These are phyloP conservation scores for Hemisphaericaspora subhashii DNA, from an alignment of 1,139 yeast species.

Conservation along the genomic window DNA sequence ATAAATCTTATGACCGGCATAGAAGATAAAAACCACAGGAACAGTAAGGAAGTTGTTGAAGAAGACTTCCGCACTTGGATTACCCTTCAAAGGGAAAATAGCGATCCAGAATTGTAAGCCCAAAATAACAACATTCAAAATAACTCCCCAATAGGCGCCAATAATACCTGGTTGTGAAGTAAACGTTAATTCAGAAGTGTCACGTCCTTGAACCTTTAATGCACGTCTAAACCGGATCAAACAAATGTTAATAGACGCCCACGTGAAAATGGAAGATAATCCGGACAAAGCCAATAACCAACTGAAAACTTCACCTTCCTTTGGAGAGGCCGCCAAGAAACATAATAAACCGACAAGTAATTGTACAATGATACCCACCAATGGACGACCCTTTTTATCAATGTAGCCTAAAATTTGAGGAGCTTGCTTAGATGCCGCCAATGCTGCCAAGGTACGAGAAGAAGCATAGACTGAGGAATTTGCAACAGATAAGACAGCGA, in stretches of 20 bases:
- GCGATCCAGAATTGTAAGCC: conserved; percentile 83
- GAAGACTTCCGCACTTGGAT: conserved; percentile 58
- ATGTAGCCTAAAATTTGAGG: conserved; percentile 73
- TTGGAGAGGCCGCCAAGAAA: conserved; percentile 67
- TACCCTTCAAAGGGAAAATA: conserved; percentile 60
- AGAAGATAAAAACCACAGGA: conserved; percentile 59
- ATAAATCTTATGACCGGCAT: conserved; percentile 57
- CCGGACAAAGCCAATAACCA: conserved; percentile 88
- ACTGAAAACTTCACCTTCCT: conserved; percentile 65
- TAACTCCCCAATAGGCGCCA: conserved; percentile 69
- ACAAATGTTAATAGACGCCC: conserved; percentile 77
- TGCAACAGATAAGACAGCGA: conserved; percentile 50
- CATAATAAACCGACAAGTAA: conserved; percentile 64
- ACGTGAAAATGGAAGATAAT: conserved; percentile 78
- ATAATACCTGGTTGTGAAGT: conserved; percentile 64
- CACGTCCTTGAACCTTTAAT: conserved; percentile 62
- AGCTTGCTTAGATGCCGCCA: conserved; percentile 80
- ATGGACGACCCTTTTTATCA: conserved; percentile 74
- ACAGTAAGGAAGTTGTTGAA: conserved; percentile 63
- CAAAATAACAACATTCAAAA: conserved; percentile 62
- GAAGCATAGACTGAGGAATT: conserved; percentile 66
- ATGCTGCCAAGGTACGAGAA: conserved; percentile 78
- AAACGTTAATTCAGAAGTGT: conserved; percentile 66
- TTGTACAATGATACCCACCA: conserved; percentile 61
- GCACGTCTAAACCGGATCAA: conserved; percentile 82